These are phyloP conservation scores for Westerdykella aurantiaca DNA, from an alignment of 2,329 filamentous ascomycete species.

Conservation along the genomic window DNA sequence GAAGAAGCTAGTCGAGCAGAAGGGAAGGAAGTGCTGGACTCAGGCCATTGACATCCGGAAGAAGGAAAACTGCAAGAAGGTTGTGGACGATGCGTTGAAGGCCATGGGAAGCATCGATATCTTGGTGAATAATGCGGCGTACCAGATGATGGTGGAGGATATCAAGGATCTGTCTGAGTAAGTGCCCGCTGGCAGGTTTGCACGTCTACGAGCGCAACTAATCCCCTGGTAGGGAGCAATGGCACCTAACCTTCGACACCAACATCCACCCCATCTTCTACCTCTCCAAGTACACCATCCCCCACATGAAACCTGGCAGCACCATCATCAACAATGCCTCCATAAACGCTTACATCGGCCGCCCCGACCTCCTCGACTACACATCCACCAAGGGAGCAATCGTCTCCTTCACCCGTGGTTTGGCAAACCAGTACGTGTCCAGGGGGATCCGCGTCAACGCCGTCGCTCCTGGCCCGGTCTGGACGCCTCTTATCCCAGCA, in stretches of 20 bases:
- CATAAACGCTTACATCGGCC: constrained; percentile 76
- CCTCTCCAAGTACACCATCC: constrained; percentile 68
- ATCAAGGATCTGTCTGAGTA: constrained; percentile 67
- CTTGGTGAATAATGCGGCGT: constrained; percentile 66
- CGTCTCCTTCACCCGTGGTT: constrained; percentile 68
- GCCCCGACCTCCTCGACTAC: constrained; percentile 75
- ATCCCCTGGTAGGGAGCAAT: constrained; percentile 57
- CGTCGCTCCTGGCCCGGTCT: constrained; percentile 63
- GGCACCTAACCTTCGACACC: constrained; percentile 71
- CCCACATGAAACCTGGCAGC: constrained; percentile 67
- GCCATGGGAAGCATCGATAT: constrained; percentile 67
- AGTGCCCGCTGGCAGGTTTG: constrained; percentile 19
- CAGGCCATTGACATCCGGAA: constrained; percentile 60
- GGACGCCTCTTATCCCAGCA: constrained; percentile 40
- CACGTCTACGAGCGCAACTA: constrained; percentile 1
- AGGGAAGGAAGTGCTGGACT: constrained; percentile 61
- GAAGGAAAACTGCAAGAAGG: constrained; percentile 62
- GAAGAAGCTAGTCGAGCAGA: constrained; percentile 61
- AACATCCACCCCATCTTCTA: constrained; percentile 83
- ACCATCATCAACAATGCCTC: constrained; percentile 83
- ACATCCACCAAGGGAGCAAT: constrained; percentile 75
- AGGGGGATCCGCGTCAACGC: constrained; percentile 72
- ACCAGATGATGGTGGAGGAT: constrained; percentile 66
- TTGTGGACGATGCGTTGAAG: constrained; percentile 61
- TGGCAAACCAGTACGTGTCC: constrained; percentile 67